These are phyloP conservation scores for Geosmithia morbida DNA, from an alignment of 2,329 filamentous ascomycete genomes.

Conservation along the genomic window DNA sequence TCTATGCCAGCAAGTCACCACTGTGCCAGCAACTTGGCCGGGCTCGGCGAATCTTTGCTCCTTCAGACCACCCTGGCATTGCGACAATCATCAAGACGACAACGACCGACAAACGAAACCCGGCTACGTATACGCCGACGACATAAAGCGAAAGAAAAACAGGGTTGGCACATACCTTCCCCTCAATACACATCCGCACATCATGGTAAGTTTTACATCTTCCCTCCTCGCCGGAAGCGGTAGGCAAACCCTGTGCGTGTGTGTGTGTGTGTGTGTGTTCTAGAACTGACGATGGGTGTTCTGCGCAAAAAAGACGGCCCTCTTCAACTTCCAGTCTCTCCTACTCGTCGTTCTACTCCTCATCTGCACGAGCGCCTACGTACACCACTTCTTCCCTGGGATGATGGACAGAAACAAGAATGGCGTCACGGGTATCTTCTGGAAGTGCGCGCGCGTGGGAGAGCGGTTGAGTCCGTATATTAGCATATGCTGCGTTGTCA, in stretches of 20 bases:
- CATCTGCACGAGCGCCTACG: conserved; percentile 91
- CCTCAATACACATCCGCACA: background rate
- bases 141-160: no score
- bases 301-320: conserved; percentile 62
- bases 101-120: background rate
- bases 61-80: conserved; percentile 13
- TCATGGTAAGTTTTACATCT: background rate
- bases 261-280: no score
- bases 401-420: conserved; percentile 90
- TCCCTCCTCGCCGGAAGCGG: background rate
- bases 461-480: conserved; percentile 92
- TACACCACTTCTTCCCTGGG: conserved; percentile 76
- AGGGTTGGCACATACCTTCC: no score
- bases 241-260: no score
- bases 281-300: background rate
- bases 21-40: background rate
- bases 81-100: background rate
- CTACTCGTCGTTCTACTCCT: conserved; percentile 87
- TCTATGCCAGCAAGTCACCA: background rate
- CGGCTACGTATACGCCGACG: no score
- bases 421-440: conserved; percentile 76
- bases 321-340: conserved; percentile 98
- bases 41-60: conserved; percentile 23
- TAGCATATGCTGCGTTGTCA: conserved; percentile 80
- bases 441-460: conserved; percentile 88